A percentile compares a stretch with the other conserved stretches of the same genome.
Conservation (phyloP, 208 protist genomes). For the Porcisia hertigi region DNA sequence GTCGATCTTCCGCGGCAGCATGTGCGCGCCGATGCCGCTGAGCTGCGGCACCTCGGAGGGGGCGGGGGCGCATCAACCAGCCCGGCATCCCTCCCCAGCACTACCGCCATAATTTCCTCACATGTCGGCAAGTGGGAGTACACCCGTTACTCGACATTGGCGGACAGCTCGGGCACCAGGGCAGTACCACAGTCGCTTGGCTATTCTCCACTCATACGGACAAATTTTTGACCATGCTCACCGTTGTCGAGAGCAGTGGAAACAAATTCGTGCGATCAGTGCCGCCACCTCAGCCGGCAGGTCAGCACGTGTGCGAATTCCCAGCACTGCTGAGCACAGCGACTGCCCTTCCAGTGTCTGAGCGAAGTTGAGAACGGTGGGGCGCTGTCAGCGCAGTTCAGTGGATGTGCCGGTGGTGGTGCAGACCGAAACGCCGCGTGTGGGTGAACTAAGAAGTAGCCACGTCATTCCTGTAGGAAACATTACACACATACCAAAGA, state of each 20-base stretch:
- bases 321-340: constrained; percentile 43
- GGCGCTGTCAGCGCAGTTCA: constrained; percentile 36
- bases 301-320: constrained; percentile 47
- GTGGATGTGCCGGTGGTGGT: constrained; percentile 86
- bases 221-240: constrained; percentile 37
- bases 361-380: constrained; percentile 64
- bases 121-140: constrained; percentile 54
- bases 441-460: constrained; percentile 75
- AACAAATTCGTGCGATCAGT: constrained; percentile 35
- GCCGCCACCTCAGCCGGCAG: constrained; percentile 38
- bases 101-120: constrained; percentile 37
- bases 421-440: constrained; percentile 60
- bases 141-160: constrained; percentile 62
- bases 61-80: constrained; percentile 36
- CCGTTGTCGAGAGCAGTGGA: constrained; percentile 56
- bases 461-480: constrained; percentile 85
- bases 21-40: constrained; percentile 45
- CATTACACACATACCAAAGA: constrained; percentile 38
- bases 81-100: constrained; percentile 61
- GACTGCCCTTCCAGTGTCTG: constrained; percentile 57
- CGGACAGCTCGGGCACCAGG: constrained; percentile 79
- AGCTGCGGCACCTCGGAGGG: constrained; percentile 93
- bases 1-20: constrained; percentile 67
- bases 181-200: constrained; percentile 68
- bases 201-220: constrained; percentile 62